These are phyloP conservation scores for Paragyromitra xinjiangensis DNA, from an alignment of 495 filamentous ascomycete genomes.

Conservation along the genomic window DNA sequence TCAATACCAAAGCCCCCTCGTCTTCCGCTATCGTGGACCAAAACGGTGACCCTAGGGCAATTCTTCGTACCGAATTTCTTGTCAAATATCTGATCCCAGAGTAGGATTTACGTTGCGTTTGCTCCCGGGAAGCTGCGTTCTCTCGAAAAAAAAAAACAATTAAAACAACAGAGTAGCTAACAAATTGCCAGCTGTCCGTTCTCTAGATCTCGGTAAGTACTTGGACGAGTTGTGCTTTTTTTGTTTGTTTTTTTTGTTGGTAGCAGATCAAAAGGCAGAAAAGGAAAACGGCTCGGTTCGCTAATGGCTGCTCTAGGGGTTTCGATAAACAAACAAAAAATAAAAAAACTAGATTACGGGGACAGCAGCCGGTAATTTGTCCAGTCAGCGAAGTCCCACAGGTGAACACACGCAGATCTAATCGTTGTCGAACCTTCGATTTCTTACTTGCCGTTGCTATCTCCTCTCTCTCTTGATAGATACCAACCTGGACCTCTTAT, in stretches of 20 bases:
- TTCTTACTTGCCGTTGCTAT: slow-evolving; percentile 35
- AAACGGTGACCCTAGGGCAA: slow-evolving; percentile 22
- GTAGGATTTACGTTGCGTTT: slow-evolving; percentile 42
- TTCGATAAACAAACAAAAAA: slow-evolving; percentile 29
- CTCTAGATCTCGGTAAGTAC: slow-evolving; percentile 41
- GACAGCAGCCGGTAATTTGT: slow-evolving; percentile 40
- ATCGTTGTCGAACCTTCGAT: slow-evolving; percentile 49
- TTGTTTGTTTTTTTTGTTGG: slow-evolving; percentile 15
- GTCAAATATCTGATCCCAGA: slow-evolving; percentile 21
- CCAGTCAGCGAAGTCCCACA: slow-evolving; percentile 51
- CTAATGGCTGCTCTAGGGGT: slow-evolving; percentile 37
- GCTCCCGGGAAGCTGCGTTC: slow-evolving; percentile 40
- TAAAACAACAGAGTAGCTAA: slow-evolving; percentile 34
- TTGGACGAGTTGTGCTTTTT: slow-evolving; percentile 31
- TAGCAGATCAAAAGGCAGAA: slow-evolving; percentile 40
- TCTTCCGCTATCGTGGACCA: slow-evolving; percentile 37
- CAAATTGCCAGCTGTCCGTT: slow-evolving; percentile 47
- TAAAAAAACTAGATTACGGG: slow-evolving; percentile 39
- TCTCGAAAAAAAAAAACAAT: slow-evolving; percentile 8
- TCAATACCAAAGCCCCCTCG: slow-evolving; percentile 24
- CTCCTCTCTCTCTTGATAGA: slow-evolving; percentile 27
- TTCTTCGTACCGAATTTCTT: slow-evolving; percentile 24
- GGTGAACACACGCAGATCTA: slow-evolving; percentile 39
- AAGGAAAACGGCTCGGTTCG: slow-evolving; percentile 53
- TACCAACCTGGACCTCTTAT: slow-evolving; percentile 22